Evolutionary conservation across 208 protist species (phyloP), one percentile per base, ranked within the genome.

Genomic region (Leishmania aethiopica): DNA sequence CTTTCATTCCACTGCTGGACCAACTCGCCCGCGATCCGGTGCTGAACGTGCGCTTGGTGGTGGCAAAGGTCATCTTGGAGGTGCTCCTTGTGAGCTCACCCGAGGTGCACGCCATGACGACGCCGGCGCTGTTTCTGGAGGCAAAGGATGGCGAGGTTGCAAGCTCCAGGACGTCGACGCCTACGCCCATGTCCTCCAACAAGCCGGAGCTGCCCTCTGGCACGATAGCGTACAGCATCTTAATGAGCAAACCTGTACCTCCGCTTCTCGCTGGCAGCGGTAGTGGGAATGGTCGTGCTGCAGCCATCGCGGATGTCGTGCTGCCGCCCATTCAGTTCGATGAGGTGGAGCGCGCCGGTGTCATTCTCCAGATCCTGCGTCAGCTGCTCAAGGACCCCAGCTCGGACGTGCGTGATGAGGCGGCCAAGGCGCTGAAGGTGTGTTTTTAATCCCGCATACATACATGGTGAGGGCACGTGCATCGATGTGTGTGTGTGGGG

Each of bases 41-140:
- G 40, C 69, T 95, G 42, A 97, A 97, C 62, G 94, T 97, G 49
- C 90, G 94, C 17, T 83, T 96, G 55, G 87, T 94, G 32, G 94
- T 96, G 22, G 92, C 91, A 13, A 96, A 95, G 87, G 85, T 89
- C 32, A 84, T 95, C 47, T 84, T 83, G 49, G 85, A 88, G 55
- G 86, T 96, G 64, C 88, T 97, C 6, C 45, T 88, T 47, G 74
- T 72, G 69, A 79, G 81, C 84, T n/a, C 78, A 5, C 47, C 76
- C 1, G 82, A 78, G 25, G 77, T 60, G 62, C 62, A 72, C 53
- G 71, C 57, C 42, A 64, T 47, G 49, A 47, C 22, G 55, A 45
- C 75, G 75, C 75, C 53, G 19, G 1, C 64, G 45, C 49, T 32
- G 55, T 37, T 45, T n/a, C 62, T 47, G 59, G 75, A 51, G 8